These are phyloP conservation scores for Umbilicus rupestris DNA, from an alignment of 164 flowering plant genomes.

Conservation along the genomic window DNA sequence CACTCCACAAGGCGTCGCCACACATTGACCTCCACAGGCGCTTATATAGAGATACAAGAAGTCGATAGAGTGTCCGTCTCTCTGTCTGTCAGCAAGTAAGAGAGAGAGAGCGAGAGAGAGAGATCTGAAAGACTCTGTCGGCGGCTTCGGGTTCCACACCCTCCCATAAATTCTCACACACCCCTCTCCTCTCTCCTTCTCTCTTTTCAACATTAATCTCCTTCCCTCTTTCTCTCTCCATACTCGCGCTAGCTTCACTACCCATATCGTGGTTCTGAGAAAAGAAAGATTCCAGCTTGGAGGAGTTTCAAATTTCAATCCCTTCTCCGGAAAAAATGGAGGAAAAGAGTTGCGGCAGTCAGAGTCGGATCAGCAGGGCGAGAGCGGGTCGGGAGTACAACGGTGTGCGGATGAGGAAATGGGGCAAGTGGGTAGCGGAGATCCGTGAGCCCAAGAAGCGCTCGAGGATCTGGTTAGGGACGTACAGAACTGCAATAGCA, in stretches of 20 bases:
- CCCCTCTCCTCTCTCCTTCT: background rate
- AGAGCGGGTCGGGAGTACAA: background rate
- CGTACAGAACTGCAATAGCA: background rate
- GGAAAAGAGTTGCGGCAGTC: background rate
- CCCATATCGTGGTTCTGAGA: no score
- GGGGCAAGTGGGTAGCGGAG: conserved; percentile 11
- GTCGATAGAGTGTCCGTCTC: background rate
- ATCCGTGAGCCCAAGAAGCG: conserved; percentile 10
- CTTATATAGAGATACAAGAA: background rate
- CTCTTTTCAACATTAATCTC: background rate
- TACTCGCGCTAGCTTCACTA: no score
- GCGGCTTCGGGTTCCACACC: background rate
- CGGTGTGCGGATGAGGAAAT: conserved; percentile 8
- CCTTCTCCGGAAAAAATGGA: background rate
- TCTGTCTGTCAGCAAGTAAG: background rate
- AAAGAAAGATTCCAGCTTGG: background rate
- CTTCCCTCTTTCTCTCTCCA: no score
- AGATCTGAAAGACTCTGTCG: conserved; percentile 1
- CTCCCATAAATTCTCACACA: background rate
- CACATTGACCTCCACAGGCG: background rate
- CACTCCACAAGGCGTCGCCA: background rate
- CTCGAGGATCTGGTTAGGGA: conserved; percentile 7
- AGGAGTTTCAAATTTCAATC: no score
- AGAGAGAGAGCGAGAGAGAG: background rate
- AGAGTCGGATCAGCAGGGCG: background rate